Evolutionary conservation across 2,329 filamentous ascomycete genomes (phyloP), one percentile per base, ranked within the genome.

Genomic region (Daldinia eschscholtzii): DNA sequence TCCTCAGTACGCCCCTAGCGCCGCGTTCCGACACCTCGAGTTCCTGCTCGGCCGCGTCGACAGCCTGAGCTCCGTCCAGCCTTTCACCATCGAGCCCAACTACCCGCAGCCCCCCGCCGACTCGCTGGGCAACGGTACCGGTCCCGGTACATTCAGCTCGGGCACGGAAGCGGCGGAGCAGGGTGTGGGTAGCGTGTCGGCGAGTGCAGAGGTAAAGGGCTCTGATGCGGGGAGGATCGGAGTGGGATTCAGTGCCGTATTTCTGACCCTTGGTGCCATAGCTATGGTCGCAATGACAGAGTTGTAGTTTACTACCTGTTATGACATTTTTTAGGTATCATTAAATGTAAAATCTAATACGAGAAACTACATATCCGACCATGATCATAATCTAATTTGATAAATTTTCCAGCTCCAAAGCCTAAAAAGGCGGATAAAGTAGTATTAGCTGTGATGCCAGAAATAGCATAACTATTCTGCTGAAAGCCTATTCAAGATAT

Each of bases 1-100:
- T 0, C 88, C 89, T 0, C 88, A 92, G 78, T 93, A 92, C 75
- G 86, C 88, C 18, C 90, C 92, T 0, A 86, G 84, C 13, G 90
- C 89, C 0, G 86, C 90, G 0, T 93, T 92, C 76, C 83, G 92
- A 37, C 90, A 93, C 65, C 77, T 96, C 20, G 92, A 96, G 83
- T 91, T 92, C 74, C 78, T 96, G 73, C 83, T 97, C 1, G 93
- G 93, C 0, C 83, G 92, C 42, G 88, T 94, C 9, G 81, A 87
- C 4, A 72, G 70, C 57, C 55, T 79, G 44, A 76, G 72, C 64
- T 74, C 73, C 5, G 74, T 75, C 9, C 50, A 66, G 62, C 61
- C 77, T 2, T 79, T 79, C 66, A 66, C 73, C 30, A 76, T 61
- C 60, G 75, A 77, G 42, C 63, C 69, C 13, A 50, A 66, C 42